A percentile compares a stretch with the other conserved stretches of the same genome.
These are phyloP conservation scores for Hypomyces rosellus DNA, from an alignment of 2,329 filamentous ascomycete genomes.

Conservation along the genomic window DNA sequence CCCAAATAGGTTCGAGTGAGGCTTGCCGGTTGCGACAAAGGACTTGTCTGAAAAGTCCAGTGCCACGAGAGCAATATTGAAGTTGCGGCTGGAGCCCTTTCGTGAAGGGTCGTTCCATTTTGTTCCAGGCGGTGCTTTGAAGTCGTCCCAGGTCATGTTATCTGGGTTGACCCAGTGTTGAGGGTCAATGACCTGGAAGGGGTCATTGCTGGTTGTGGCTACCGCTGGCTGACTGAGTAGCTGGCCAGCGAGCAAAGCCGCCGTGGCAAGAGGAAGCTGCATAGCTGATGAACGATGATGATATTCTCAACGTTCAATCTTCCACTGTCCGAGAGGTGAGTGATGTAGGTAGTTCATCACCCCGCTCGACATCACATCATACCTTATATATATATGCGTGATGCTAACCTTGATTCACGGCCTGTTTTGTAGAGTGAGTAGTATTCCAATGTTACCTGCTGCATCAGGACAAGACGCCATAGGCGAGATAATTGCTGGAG, in stretches of 20 bases:
- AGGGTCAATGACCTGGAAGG: conserved; percentile 43
- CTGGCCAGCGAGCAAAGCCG: not conserved
- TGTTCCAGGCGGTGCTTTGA: conserved; percentile 38
- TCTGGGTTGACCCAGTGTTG: conserved; percentile 49
- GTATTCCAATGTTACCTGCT: no score
- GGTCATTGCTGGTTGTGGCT: conserved; percentile 20
- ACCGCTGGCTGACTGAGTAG: not conserved
- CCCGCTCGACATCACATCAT: no score
- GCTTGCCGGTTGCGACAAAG: conserved; percentile 41
- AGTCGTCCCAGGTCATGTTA: conserved; percentile 48
- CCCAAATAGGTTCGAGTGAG: conserved; percentile 42
- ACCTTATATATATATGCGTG: no score
- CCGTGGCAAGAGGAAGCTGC: not conserved
- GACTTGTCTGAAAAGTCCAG: conserved; percentile 45
- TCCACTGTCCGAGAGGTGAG: no score
- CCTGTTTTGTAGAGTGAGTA: no score
- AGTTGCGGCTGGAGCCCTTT: conserved; percentile 43
- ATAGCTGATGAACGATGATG: not conserved
- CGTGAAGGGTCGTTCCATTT: conserved; percentile 40
- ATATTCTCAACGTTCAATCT: not conserved
- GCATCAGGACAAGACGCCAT: no score
- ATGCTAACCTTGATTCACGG: no score
- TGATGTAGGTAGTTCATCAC: no score
- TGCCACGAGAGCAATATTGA: conserved; percentile 49
- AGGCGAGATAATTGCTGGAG: no score